phyloP scores from a whole-genome alignment of 2,329 filamentous ascomycete species.

The Fusarium marasasianum region DNA sequence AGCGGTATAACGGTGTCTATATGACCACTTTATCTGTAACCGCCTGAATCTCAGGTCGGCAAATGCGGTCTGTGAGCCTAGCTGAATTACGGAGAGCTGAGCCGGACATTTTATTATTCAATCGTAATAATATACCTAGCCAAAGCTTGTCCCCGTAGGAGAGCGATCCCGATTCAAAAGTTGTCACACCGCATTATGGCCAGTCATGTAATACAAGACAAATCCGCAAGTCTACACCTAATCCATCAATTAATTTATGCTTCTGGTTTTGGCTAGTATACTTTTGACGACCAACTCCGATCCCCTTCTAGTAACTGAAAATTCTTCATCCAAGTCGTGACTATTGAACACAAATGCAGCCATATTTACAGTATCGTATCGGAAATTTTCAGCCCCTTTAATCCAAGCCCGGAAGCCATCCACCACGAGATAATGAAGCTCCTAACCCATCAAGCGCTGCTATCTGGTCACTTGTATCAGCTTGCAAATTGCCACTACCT shows the following conservation, averaged over 20 bases:
- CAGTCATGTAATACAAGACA: slow-evolving; percentile 2
- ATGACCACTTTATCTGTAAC: slow-evolving; percentile 16
- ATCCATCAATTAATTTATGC: neutral
- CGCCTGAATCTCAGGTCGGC: slow-evolving; percentile 23
- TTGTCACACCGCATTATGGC: neutral
- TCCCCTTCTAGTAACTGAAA: neutral
- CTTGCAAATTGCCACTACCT: slow-evolving; percentile 23
- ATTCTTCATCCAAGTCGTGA: neutral
- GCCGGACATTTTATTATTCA: slow-evolving; percentile 9
- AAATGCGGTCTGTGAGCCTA: slow-evolving; percentile 15
- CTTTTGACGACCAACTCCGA: neutral
- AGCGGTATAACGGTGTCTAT: neutral
- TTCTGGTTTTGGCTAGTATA: slow-evolving; percentile 1
- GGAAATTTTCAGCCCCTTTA: slow-evolving; percentile 25
- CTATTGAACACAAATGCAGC: neutral
- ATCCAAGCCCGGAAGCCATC: slow-evolving; percentile 51
- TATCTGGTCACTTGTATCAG: slow-evolving; percentile 36
- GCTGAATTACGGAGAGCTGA: slow-evolving; percentile 25
- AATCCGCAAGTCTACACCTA: neutral
- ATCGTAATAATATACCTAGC: neutral
- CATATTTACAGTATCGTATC: neutral
- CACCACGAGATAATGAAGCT: slow-evolving; percentile 44
- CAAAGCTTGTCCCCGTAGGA: neutral
- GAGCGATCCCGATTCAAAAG: neutral
- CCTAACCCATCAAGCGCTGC: slow-evolving; percentile 47